Percentiles rank a stretch among this genome's conserved stretches.
Evolutionary conservation across 2,329 filamentous ascomycete genomes (phyloP).

Genomic region (Colletotrichum neosansevieriae): DNA sequence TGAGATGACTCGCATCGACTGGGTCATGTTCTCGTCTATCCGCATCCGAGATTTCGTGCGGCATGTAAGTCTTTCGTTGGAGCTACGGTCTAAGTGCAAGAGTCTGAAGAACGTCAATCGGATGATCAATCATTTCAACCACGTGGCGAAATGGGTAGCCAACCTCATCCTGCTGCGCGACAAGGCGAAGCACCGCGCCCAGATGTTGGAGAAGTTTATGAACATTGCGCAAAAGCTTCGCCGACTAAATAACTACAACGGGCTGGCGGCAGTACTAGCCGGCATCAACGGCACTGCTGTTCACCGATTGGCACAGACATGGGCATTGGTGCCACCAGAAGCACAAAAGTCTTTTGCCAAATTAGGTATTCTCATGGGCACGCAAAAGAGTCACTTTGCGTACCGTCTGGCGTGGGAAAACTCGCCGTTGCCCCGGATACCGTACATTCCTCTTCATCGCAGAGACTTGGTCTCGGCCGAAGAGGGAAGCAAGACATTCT

Average conservation of each 20-base stretch:
- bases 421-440: conserved; percentile 88
- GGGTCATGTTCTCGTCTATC: conserved; percentile 98
- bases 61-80: conserved; percentile 81
- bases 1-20: conserved; percentile 95
- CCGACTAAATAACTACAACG: conserved; percentile 96
- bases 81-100: conserved; percentile 80
- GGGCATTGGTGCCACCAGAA: conserved; percentile 77
- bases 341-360: conserved; percentile 88
- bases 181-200: conserved; percentile 93
- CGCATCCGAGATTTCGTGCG: conserved; percentile 92
- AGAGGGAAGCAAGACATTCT: conserved; percentile 90
- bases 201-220: conserved; percentile 97
- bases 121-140: conserved; percentile 94
- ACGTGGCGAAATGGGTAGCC: conserved; percentile 83
- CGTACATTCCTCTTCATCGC: conserved; percentile 90
- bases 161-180: conserved; percentile 90
- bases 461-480: conserved; percentile 92
- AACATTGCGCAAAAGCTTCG: conserved; percentile 86
- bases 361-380: conserved; percentile 91
- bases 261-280: conserved; percentile 91
- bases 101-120: conserved; percentile 89
- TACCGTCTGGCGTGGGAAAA: conserved; percentile 99
- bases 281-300: conserved; percentile 91
- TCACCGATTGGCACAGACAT: conserved; percentile 84
- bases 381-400: conserved; percentile 90